Conservation (phyloP, 2,329 filamentous ascomycete species). For the Sporothrix sp. region DNA sequence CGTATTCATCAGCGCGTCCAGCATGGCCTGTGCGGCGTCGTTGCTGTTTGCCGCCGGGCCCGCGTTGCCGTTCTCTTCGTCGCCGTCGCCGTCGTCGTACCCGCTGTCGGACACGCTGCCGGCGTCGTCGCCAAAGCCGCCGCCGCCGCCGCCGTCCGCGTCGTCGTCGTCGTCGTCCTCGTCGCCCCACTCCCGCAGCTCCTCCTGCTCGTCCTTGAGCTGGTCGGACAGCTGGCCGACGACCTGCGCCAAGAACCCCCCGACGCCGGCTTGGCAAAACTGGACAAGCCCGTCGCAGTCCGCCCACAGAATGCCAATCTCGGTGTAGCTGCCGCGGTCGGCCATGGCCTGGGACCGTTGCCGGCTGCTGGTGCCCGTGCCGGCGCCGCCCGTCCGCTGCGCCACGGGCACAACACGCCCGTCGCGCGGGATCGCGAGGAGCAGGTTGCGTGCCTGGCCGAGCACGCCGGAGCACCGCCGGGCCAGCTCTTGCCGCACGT, state of each 20-base stretch:
- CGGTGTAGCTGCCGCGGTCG: conserved; percentile 46
- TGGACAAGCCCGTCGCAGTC: conserved; percentile 64
- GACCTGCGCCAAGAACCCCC: conserved; percentile 59
- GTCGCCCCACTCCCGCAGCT: conserved; percentile 80
- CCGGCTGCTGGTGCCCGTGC: conserved; percentile 17
- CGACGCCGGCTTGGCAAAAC: conserved; percentile 57
- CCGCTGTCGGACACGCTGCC: conserved; percentile 18
- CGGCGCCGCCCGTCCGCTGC: conserved; percentile 32
- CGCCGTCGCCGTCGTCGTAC: conserved; percentile 13
- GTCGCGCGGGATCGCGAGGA: conserved; percentile 50
- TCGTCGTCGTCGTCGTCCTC: conserved; percentile 50
- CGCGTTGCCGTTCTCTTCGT: conserved; percentile 6
- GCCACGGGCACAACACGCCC: conserved; percentile 42
- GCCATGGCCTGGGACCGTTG: conserved; percentile 13
- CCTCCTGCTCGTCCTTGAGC: conserved; percentile 72
- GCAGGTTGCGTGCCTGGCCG: conserved; percentile 49
- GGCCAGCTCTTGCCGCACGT: conserved; percentile 34
- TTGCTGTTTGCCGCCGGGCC: conserved; percentile 24
- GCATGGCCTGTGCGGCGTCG: conserved; percentile 41
- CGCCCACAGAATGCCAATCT: conserved; percentile 74
- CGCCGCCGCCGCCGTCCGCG: conserved; percentile 33
- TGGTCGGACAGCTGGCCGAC: conserved; percentile 65
- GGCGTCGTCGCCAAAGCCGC: conserved; percentile 27
- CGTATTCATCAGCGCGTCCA: conserved; percentile 60
- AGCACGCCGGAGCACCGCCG: conserved; percentile 51